A percentile compares a stretch with the other conserved stretches of the same genome.
Conservation (phyloP, 2,329 filamentous ascomycete species). For the Venturia pyrina region DNA sequence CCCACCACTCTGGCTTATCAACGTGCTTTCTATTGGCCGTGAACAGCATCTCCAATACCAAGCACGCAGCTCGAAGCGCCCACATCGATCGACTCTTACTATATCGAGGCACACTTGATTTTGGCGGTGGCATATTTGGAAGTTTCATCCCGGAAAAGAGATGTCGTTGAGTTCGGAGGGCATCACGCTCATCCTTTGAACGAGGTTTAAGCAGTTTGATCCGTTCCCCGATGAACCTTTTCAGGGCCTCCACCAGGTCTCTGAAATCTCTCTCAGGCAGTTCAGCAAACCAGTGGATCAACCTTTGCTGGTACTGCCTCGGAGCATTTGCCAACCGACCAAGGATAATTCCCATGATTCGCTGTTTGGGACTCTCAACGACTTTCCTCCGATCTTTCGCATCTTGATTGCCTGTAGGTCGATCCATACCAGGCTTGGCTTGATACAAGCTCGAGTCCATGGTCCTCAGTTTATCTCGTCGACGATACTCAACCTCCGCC, state of each 20-base stretch:
- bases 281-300: constrained; percentile 3
- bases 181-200: not conserved
- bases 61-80: constrained; percentile 74
- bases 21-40: constrained; percentile 61
- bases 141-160: not conserved
- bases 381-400: not conserved
- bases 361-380: not conserved
- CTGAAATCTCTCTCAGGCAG: not conserved
- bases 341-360: not conserved
- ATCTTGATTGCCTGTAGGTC: not conserved
- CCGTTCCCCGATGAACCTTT: not conserved
- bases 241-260: not conserved
- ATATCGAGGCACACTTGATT: not conserved
- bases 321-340: constrained; percentile 6
- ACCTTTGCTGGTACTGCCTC: not conserved
- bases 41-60: constrained; percentile 72
- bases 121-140: not conserved
- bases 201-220: not conserved
- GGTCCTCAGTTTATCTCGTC: not conserved
- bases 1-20: constrained; percentile 21
- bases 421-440: not conserved
- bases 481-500: not conserved
- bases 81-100: constrained; percentile 34
- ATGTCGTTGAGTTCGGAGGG: not conserved
- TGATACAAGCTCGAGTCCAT: not conserved